Base-by-base conservation (phyloP, 768 basidiomycete genomes). In the Kockovaella imperatae region DNA sequence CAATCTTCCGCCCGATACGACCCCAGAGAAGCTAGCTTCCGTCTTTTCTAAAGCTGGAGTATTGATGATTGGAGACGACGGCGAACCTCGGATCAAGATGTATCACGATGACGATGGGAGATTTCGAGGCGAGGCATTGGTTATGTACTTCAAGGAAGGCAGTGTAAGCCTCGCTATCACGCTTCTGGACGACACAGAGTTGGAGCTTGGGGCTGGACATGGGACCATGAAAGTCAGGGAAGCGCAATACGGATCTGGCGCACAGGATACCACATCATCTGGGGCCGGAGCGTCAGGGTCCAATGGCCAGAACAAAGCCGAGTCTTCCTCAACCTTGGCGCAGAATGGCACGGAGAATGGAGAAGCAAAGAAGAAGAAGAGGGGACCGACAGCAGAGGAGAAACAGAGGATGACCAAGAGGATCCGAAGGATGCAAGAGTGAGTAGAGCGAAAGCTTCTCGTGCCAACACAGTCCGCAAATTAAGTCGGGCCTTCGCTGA, bases 91-190 rank as follows among this genome's bases (percentile, higher is more conserved):
- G 66, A 79, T 97, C 68, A 99, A 99, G 76, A 77, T 97, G 75
- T 99, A 99, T 70, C 84, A 86, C 38, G 80, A 80, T 50, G 87
- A 87, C 4, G 80, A 86, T 52, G 90, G 91, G 28, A 67, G 78
- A 21, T 95, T 96, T 72, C 95, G 80, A 58, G 93, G 95, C 31
- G 93, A 97, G 57, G 93, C 90, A 2, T 73, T 97, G 56, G 83
- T 99, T 49, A 89, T 96, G 28, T 99, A 86, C 72, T 93, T 96
- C 77, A 95, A 95, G 71, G 89, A 93, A 68, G 91, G 89, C 52
- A 87, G 85, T n/a, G 95, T 97, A 17, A 72, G 75, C 3, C 76
- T 97, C 45, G 93, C 91, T 7, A 64, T 86, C 53, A 84, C 77
- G 57, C 75, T 97, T 45, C 75, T 97, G 52, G 91, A 96, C 68